These are phyloP conservation scores for Miamiensis avidus DNA, from an alignment of 169 alveolate genomes.

Conservation along the genomic window DNA sequence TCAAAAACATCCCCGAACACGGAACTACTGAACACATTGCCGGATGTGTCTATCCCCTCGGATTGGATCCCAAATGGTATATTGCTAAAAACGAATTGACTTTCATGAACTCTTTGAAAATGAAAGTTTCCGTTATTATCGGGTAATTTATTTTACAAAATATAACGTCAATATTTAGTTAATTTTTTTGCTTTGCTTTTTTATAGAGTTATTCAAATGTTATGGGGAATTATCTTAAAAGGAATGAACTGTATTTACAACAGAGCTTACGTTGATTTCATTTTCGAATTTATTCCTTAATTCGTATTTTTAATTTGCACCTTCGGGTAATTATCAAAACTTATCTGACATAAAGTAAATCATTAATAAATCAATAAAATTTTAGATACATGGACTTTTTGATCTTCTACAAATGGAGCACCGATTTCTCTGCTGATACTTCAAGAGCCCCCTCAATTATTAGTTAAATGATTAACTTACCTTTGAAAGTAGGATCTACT, in stretches of 20 bases:
- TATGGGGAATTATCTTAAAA: constrained; percentile 93
- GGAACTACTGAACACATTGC: constrained; percentile 31
- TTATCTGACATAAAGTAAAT: neutral
- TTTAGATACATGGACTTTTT: constrained; percentile 92
- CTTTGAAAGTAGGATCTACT: constrained; percentile 75
- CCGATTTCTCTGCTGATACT: constrained; percentile 70
- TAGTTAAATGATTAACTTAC: constrained; percentile 95
- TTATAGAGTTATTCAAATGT: constrained; percentile 90
- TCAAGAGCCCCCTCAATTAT: constrained; percentile 95
- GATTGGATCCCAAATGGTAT: constrained; percentile 99
- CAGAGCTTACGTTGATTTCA: constrained; percentile 88
- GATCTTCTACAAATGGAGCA: constrained; percentile 95
- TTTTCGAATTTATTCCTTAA: constrained; percentile 98
- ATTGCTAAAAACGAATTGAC: constrained; percentile 95
- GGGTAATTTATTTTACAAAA: neutral
- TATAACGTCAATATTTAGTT: no score
- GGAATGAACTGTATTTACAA: constrained; percentile 94
- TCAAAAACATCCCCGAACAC: constrained; percentile 28
- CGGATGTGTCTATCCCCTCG: constrained; percentile 92
- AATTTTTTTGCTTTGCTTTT: constrained; percentile 29
- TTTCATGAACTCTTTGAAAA: constrained; percentile 96
- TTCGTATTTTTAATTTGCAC: constrained; percentile 91
- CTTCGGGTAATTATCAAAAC: constrained; percentile 87
- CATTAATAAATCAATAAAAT: neutral
- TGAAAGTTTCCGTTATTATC: constrained; percentile 96